Evolutionary conservation across 805 yeast species (phyloP), one percentile per base, ranked within the genome.

Genomic region (Candida pseudofarinosa): DNA sequence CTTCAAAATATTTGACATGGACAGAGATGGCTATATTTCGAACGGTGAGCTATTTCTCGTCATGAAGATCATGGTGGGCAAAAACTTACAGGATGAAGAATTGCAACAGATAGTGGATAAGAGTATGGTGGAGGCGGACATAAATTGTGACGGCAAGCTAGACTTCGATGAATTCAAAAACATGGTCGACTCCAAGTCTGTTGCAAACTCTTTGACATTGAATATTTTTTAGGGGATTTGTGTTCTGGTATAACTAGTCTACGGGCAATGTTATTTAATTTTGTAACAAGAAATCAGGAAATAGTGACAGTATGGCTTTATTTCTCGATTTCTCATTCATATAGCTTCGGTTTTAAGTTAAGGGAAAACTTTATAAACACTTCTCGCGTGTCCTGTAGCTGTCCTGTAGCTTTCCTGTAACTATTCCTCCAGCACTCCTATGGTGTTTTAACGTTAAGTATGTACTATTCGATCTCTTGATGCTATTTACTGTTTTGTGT

Each of bases 51-150:
- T 93, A 43, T 93, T 84, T 56, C 74, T 91, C 33, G 98, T 93
- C 33, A 71, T 93, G 67, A 87, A 93, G 64, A 86, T 88, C 79
- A 93, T 93, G 99, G 99, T 95, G 19, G 99, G 98, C 1, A 83
- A 81, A 52, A 89, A 93, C 56, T 67, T 95, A 44, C 84, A 81
- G 48, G 95, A 87, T 45, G 80, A 79, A 19, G 96, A 93, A 56
- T 73, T 93, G 43, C 99, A 93, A 62, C 98, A 95, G 63, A 79
- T 93, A 41, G 97, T 91, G n/a, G 98, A 93, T 62, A 82, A 95
- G 63, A 89, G 99, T 0, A 89, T 95, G 50, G 80, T 88, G 81
- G 97, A 91, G 60, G 90, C 88, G 40, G 98, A 90, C 57, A 55
- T 62, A 20, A 96, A 90, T 54, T 90, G 91, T 1, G 97, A 89